phyloP scores from a whole-genome alignment of 495 filamentous ascomycete species.

The Xylona heveae region DNA sequence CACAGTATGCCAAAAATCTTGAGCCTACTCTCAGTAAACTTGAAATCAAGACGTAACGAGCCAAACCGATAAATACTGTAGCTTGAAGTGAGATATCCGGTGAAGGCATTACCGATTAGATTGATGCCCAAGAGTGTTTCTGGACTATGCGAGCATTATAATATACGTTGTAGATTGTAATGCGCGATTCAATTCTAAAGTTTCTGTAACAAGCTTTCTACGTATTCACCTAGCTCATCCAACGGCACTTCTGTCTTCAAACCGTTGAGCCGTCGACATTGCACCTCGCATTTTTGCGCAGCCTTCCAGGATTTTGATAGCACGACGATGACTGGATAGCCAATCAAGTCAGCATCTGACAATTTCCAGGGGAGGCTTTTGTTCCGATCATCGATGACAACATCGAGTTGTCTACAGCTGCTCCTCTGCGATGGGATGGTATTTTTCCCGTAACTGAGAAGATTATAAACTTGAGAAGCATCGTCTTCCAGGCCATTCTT shows the following conservation, averaged over 20 bases:
- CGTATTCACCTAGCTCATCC: slow-evolving; percentile 12
- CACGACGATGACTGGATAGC: slow-evolving; percentile 65
- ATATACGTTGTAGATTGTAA: no score
- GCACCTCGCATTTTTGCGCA: slow-evolving; percentile 44
- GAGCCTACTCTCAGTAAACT: no score
- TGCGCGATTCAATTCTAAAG: no score
- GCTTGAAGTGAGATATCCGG: no score
- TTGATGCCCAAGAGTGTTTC: no score
- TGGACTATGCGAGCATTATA: no score
- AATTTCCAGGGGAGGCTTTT: slow-evolving; percentile 62
- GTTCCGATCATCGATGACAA: slow-evolving; percentile 57
- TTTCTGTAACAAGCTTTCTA: slow-evolving; percentile 1
- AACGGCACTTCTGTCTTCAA: slow-evolving; percentile 24
- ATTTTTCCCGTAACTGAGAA: slow-evolving; percentile 5
- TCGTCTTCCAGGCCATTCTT: slow-evolving; percentile 27
- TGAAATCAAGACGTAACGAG: no score
- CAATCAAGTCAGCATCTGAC: slow-evolving; percentile 70
- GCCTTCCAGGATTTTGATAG: slow-evolving; percentile 56
- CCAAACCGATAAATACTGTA: no score
- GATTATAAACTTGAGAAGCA: slow-evolving; percentile 28
- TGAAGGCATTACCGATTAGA: no score
- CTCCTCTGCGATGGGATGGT: slow-evolving; percentile 2
- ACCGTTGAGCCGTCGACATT: slow-evolving; percentile 39
- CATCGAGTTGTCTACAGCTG: slow-evolving; percentile 28
- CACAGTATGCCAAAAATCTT: no score